Percentiles rank a stretch among this genome's conserved stretches.
Conservation (phyloP, 208 protist species). For the Leishmania amazonensis region DNA sequence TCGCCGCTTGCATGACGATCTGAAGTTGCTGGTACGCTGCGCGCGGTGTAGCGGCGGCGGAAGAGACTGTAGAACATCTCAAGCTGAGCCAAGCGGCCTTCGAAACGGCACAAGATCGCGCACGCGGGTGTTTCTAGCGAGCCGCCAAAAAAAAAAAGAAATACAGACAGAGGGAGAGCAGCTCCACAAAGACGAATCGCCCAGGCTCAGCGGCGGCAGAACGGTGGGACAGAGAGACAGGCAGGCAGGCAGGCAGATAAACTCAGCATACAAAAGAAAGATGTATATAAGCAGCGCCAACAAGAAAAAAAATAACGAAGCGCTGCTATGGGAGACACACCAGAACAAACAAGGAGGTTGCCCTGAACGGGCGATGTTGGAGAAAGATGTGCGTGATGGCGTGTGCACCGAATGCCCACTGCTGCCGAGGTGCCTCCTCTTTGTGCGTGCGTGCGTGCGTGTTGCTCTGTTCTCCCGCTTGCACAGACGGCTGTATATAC, state of each 20-base stretch:
- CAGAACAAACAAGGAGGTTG: background rate
- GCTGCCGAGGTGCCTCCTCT: background rate
- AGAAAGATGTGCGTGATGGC: background rate
- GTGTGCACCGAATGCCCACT: background rate
- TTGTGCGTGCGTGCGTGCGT: background rate
- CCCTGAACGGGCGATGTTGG: background rate
- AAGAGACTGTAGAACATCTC: slow-evolving; percentile 31
- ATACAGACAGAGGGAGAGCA: background rate
- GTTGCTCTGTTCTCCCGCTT: background rate
- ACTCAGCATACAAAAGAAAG: background rate
- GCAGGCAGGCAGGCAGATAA: background rate
- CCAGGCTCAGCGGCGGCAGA: background rate
- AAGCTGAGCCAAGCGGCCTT: background rate
- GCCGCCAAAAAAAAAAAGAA: background rate
- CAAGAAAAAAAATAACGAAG: background rate
- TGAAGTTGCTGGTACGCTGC: background rate
- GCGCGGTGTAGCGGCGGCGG: slow-evolving; percentile 3
- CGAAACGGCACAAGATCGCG: background rate
- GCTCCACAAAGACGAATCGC: background rate
- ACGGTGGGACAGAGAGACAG: background rate
- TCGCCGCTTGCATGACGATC: background rate
- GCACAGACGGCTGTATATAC: background rate
- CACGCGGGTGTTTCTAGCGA: background rate
- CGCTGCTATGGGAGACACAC: background rate
- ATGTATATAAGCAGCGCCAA: background rate